Percentiles rank a stretch among this genome's conserved stretches.
Conservation (phyloP, 805 yeast genomes). For the Candida anglica region DNA sequence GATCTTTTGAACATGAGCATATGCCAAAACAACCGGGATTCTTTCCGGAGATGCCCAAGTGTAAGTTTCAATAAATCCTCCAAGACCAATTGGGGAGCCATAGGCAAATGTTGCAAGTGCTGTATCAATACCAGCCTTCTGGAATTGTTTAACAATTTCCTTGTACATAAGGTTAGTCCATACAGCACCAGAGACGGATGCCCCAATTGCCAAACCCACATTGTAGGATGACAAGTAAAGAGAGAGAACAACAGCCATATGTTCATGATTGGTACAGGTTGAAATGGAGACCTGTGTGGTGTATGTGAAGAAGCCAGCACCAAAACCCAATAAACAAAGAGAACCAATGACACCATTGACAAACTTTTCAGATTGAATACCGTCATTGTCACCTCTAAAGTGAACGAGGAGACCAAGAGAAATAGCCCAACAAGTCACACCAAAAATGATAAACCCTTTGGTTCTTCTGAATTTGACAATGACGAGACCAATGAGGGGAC, state of each 20-base stretch:
- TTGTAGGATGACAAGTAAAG: slow-evolving; percentile 12
- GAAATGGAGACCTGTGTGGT: slow-evolving; percentile 13
- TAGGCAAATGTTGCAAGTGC: slow-evolving; percentile 45
- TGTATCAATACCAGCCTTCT: slow-evolving; percentile 15
- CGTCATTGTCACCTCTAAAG: slow-evolving; percentile 10
- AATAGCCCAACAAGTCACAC: slow-evolving; percentile 19
- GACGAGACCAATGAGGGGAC: slow-evolving; percentile 12
- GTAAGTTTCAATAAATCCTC: slow-evolving; percentile 41
- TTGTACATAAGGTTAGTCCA: slow-evolving; percentile 13
- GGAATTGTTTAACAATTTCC: slow-evolving; percentile 1
- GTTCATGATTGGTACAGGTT: slow-evolving; percentile 12
- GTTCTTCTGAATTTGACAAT: slow-evolving; percentile 11
- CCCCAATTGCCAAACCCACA: slow-evolving; percentile 16
- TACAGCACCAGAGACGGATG: slow-evolving; percentile 16
- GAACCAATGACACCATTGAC: slow-evolving; percentile 16
- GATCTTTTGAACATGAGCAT: slow-evolving; percentile 52
- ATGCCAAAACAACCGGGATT: slow-evolving; percentile 49
- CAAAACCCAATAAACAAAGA: slow-evolving; percentile 14
- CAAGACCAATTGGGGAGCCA: slow-evolving; percentile 44
- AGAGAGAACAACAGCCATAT: slow-evolving; percentile 14
- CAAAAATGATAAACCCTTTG: slow-evolving; percentile 20
- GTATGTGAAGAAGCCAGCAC: slow-evolving; percentile 16
- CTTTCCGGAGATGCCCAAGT: slow-evolving; percentile 62
- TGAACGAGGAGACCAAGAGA: slow-evolving; percentile 20
- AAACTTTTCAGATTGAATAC: background rate